A percentile compares a stretch with the other conserved stretches of the same genome.
These are phyloP conservation scores for Graphiopsis chlorocephala DNA, from an alignment of 2,329 filamentous ascomycete species.

Conservation along the genomic window DNA sequence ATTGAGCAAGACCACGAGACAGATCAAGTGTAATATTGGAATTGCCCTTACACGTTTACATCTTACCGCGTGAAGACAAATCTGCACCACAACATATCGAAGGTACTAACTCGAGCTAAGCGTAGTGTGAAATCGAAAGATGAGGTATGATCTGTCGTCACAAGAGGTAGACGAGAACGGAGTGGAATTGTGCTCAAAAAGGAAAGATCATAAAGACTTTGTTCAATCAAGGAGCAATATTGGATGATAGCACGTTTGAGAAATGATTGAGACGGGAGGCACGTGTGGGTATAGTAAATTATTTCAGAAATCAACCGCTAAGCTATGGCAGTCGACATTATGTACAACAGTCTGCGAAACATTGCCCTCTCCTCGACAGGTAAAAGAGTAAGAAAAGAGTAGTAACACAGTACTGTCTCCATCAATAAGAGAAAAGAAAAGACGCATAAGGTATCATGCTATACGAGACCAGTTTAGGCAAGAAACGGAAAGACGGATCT, in stretches of 20 bases:
- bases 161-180: neutral
- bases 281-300: slow-evolving; percentile 14
- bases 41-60: neutral
- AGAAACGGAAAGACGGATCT: slow-evolving; percentile 23
- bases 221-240: no score
- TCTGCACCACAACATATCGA: no score
- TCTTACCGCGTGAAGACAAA: neutral
- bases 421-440: slow-evolving; percentile 15
- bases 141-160: neutral
- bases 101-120: no score
- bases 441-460: slow-evolving; percentile 18
- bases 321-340: slow-evolving; percentile 13
- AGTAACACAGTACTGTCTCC: slow-evolving; percentile 17
- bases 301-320: slow-evolving; percentile 14
- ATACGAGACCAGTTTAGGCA: slow-evolving; percentile 16
- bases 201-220: neutral
- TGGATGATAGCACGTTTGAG: no score
- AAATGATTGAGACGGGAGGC: slow-evolving; percentile 27
- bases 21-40: neutral
- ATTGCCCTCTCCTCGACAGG: neutral
- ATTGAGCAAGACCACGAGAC: slow-evolving; percentile 24
- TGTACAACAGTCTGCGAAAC: slow-evolving; percentile 16
- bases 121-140: no score
- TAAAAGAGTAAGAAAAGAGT: slow-evolving; percentile 14
- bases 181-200: neutral